Conservation (phyloP, 2,329 filamentous ascomycete genomes). For the Ophiostoma tasmaniense region DNA sequence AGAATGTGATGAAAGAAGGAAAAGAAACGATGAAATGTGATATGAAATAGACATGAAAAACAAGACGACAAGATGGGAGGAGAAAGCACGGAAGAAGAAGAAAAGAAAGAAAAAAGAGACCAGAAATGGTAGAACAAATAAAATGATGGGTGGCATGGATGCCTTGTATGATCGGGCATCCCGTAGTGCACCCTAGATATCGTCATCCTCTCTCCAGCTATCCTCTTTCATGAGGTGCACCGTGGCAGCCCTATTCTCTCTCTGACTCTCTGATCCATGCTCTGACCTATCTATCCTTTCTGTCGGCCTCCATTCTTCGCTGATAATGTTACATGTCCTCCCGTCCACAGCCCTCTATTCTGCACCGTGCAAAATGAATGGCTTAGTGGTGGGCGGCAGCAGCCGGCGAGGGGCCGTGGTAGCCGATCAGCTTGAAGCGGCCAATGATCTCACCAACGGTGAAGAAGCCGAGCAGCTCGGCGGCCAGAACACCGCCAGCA, state of each 20-base stretch:
- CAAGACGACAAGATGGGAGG: background rate
- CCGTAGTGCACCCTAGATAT: background rate
- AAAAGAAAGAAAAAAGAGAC: background rate
- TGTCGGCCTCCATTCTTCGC: background rate
- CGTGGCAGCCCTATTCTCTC: background rate
- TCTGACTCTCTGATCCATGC: too few relatives aligned
- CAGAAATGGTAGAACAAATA: background rate
- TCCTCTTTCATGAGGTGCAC: background rate
- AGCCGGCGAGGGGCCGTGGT: conserved; percentile 57
- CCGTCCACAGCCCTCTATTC: background rate
- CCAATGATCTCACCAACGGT: conserved; percentile 96
- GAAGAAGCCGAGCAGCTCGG: conserved; percentile 93
- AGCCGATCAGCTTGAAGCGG: conserved; percentile 89
- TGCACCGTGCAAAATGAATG: background rate
- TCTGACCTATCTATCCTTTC: background rate
- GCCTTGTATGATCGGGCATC: background rate
- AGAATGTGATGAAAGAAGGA: background rate
- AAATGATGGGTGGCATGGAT: background rate
- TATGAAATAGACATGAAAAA: background rate
- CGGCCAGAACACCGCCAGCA: conserved; percentile 66
- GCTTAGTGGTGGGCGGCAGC: conserved; percentile 52
- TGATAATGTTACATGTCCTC: conserved; percentile 4
- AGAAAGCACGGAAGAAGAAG: background rate
- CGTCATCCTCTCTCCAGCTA: background rate
- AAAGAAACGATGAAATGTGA: background rate